Percentiles rank a stretch among this genome's conserved stretches.
Evolutionary conservation across 306 rosid genomes (phyloP).

Genomic region (Cucurbita argyrosperma): DNA sequence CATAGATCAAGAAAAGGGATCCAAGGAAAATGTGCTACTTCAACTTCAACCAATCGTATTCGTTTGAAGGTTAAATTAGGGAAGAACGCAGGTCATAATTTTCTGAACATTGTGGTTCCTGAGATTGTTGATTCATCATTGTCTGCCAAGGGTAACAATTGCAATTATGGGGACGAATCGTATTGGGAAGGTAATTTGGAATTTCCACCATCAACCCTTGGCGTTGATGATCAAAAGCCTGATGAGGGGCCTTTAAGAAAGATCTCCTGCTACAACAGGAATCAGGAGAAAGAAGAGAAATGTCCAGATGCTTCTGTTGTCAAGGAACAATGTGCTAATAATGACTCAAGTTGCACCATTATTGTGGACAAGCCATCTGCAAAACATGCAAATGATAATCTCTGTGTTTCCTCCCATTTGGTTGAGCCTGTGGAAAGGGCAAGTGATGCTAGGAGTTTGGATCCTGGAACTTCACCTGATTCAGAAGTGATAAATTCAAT

Average conservation of each 20-base stretch:
- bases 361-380: conserved; percentile 27
- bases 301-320: conserved; percentile 19
- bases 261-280: conserved; percentile 18
- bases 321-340: conserved; percentile 31
- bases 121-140: conserved; percentile 30
- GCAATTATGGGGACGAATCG: conserved; percentile 13
- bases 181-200: conserved; percentile 16
- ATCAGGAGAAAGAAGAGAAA: conserved; percentile 18
- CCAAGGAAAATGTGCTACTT: conserved; percentile 19
- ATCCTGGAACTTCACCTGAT: conserved; percentile 98
- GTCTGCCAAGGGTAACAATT: conserved; percentile 19
- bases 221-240: conserved; percentile 18
- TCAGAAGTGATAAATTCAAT: conserved; percentile 77
- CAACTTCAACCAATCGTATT: conserved; percentile 33
- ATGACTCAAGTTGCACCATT: conserved; percentile 25
- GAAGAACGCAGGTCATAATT: conserved; percentile 34
- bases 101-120: conserved; percentile 33
- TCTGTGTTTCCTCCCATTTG: conserved; percentile 23
- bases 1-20: conserved; percentile 29
- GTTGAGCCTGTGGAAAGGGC: conserved; percentile 39
- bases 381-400: conserved; percentile 21
- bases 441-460: conserved; percentile 30
- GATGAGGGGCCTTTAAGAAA: conserved; percentile 19
- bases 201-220: conserved; percentile 20
- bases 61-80: conserved; percentile 82